Percentiles rank a stretch among this genome's conserved stretches.
These are phyloP conservation scores for Saccharomycopsis hybrid DNA, from an alignment of 1,139 yeast genomes.

Conservation along the genomic window DNA sequence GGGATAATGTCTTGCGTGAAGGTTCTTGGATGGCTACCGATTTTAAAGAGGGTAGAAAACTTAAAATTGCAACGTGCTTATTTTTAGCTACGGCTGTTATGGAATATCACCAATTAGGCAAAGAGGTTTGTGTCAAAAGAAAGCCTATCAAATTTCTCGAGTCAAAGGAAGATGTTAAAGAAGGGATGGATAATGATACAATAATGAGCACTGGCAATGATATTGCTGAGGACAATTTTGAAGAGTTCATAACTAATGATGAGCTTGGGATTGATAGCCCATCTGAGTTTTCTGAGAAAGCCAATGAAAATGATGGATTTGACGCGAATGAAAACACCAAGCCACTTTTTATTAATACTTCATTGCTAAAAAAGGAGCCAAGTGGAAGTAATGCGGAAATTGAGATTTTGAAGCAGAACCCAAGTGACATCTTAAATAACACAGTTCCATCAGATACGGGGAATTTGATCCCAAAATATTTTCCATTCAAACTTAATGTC, in stretches of 20 bases:
- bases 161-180: slow-evolving; percentile 8
- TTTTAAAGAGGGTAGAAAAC: slow-evolving; percentile 63
- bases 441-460: not conserved
- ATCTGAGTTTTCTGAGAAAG: not conserved
- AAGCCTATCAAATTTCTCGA: slow-evolving; percentile 32
- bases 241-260: slow-evolving; percentile 16
- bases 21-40: slow-evolving; percentile 83
- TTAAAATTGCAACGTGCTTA: slow-evolving; percentile 63
- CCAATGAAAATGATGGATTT: not conserved
- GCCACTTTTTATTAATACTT: not conserved
- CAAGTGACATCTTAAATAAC: not conserved
- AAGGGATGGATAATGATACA: slow-evolving; percentile 5
- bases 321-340: not conserved
- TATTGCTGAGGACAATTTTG: slow-evolving; percentile 5
- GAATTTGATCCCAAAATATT: slow-evolving; percentile 16
- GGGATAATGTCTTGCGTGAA: slow-evolving; percentile 74
- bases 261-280: slow-evolving; percentile 14
- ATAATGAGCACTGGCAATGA: no score
- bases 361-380: not conserved
- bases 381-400: not conserved
- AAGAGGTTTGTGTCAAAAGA: slow-evolving; percentile 49
- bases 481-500: slow-evolving; percentile 56
- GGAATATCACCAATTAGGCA: slow-evolving; percentile 78
- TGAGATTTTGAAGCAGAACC: not conserved
- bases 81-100: slow-evolving; percentile 62